phyloP scores from a whole-genome alignment of 257 asterid species.

The Echium plantagineum region DNA sequence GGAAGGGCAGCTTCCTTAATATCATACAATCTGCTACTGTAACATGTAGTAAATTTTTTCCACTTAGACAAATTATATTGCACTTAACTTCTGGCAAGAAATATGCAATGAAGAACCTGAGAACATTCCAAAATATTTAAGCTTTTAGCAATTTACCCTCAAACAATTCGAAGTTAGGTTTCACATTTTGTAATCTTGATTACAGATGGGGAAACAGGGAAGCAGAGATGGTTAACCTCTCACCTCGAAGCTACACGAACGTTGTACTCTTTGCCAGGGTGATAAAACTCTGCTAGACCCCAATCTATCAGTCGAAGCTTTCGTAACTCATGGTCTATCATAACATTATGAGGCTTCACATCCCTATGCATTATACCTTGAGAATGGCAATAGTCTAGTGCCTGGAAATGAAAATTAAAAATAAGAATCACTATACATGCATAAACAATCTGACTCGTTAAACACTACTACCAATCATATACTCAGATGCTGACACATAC shows the following conservation, averaged over 20 bases:
- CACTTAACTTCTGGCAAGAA: too few species aligned
- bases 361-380: constrained; percentile 71
- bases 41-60: too few species aligned
- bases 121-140: too few species aligned
- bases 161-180: neutral
- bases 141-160: neutral
- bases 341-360: constrained; percentile 79
- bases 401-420: constrained; percentile 28
- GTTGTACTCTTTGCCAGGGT: constrained; percentile 72
- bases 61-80: too few species aligned
- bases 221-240: constrained; percentile 2
- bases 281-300: constrained; percentile 70
- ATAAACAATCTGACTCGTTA: neutral
- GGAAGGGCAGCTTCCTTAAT: too few species aligned
- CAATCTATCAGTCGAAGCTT: constrained; percentile 77
- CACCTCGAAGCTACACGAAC: constrained; percentile 86
- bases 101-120: too few species aligned
- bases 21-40: too few species aligned
- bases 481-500: neutral
- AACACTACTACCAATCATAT: neutral
- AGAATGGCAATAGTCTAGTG: constrained; percentile 69
- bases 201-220: neutral
- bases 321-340: constrained; percentile 76
- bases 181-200: neutral
- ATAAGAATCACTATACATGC: constrained; percentile 2